These are phyloP conservation scores for Penicillium tannophilum DNA, from an alignment of 495 filamentous ascomycete species.

Conservation along the genomic window DNA sequence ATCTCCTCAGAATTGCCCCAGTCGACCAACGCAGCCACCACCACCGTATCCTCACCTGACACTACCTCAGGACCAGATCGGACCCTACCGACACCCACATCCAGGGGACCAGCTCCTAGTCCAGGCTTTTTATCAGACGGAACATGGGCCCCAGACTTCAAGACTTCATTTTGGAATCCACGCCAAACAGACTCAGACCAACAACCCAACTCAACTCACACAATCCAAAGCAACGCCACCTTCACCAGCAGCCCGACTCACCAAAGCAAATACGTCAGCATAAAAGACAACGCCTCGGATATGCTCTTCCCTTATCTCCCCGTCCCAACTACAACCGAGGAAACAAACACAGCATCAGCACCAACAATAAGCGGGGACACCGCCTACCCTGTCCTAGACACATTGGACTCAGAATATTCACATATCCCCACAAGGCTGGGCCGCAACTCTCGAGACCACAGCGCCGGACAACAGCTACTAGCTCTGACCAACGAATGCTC, in stretches of 20 bases:
- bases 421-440: conserved; percentile 13
- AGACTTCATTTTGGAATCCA: conserved; percentile 20
- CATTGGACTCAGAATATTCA: conserved; percentile 29
- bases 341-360: conserved; percentile 3
- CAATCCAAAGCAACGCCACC: conserved; percentile 20
- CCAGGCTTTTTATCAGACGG: conserved; percentile 1
- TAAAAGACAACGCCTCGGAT: conserved; percentile 25
- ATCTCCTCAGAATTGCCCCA: conserved; percentile 23
- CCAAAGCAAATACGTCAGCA: conserved; percentile 21
- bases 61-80: conserved; percentile 30
- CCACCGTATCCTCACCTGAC: conserved; percentile 25
- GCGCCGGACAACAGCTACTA: conserved; percentile 22
- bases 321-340: conserved; percentile 23
- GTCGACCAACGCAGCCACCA: conserved; percentile 21
- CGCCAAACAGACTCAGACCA: conserved; percentile 8
- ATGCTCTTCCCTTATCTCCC: conserved; percentile 36
- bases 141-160: conserved; percentile 11
- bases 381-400: conserved; percentile 24
- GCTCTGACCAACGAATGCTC: conserved; percentile 25
- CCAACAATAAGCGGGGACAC: conserved; percentile 17
- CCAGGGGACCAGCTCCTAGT: conserved; percentile 21
- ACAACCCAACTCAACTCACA: conserved; percentile 7
- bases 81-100: conserved; percentile 40
- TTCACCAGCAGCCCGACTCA: conserved; percentile 21
- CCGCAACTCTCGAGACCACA: conserved; percentile 27